Conservation (phyloP, 352 stramenopile genomes). For the Globisporangium acanthophoron region DNA sequence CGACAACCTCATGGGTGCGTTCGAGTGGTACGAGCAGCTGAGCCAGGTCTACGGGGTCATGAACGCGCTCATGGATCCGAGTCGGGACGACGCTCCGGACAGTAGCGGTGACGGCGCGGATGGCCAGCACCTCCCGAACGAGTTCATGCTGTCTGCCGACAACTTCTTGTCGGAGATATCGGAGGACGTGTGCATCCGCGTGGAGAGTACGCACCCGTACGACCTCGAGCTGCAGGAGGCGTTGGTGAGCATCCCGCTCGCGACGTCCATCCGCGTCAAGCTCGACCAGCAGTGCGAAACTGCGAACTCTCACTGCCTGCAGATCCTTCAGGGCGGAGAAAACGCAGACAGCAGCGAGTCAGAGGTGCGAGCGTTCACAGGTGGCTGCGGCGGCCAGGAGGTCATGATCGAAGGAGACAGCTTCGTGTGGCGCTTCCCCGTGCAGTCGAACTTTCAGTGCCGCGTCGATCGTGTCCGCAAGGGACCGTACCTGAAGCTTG, state of each 20-base stretch:
- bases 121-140: constrained; percentile 42
- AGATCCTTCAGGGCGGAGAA: constrained; percentile 78
- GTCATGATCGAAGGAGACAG: constrained; percentile 84
- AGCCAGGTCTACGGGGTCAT: constrained; percentile 86
- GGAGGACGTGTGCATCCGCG: constrained; percentile 72
- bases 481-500: constrained; percentile 85
- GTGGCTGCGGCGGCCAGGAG: constrained; percentile 72
- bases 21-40: constrained; percentile 85
- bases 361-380: constrained; percentile 82
- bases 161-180: constrained; percentile 86
- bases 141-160: constrained; percentile 86
- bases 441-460: constrained; percentile 88
- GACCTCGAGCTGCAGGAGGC: constrained; percentile 78
- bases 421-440: constrained; percentile 85
- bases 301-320: constrained; percentile 80
- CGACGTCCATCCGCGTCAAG: constrained; percentile 79
- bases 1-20: constrained; percentile 80
- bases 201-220: constrained; percentile 78
- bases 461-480: constrained; percentile 82
- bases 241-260: constrained; percentile 74
- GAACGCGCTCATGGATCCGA: constrained; percentile 67
- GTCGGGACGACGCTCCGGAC: not conserved
- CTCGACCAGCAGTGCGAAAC: constrained; percentile 74
- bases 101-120: not conserved
- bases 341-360: constrained; percentile 48